Evolutionary conservation across 768 basidiomycete genomes (phyloP), one percentile per base, ranked within the genome.

Genomic region (Pulveroboletus sp.): DNA sequence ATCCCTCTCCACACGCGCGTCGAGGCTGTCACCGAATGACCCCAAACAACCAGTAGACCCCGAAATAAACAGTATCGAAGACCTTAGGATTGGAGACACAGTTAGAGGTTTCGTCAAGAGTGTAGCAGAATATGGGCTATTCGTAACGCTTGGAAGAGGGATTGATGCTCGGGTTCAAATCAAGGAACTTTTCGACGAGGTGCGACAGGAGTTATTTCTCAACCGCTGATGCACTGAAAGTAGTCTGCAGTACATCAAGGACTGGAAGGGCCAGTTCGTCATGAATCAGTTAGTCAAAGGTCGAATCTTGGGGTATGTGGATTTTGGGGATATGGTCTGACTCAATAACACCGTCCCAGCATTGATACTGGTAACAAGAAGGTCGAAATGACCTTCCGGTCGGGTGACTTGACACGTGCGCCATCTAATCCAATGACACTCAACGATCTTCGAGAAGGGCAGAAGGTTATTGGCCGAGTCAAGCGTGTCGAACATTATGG

Each of bases 81-180:
- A 87, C 41, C 64, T 95, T 19, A 77, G 84, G 57, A 75, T 79
- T 20, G 94, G 93, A 5, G 75, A 87, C 43, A 78, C 73, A n/a
- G 72, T 94, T 16, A 79, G 92, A 45, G 95, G 95, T 11, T 91
- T 95, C 62, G 79, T 97, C 62, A 97, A 92, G 71, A 90, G 81
- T 58, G 75, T 98, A 27, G 78, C 82, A 16, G 87, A 92, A 39
- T 85, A 88, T 62, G 95, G 95, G 14, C 61, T 99, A 17, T 98
- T 97, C 58, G 91, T 99, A 4, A 81, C 81, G 23, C 70, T 99
- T 31, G 92, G 90, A 10, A 79, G 85, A 25, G 77, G 78, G n/a
- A 73, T 97, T 23, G 91, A 94, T 61, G 94, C 88, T 47, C 83
- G 94, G 16, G 85, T 99, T 23, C 92, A 95, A 69, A 97, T 97